Percentiles rank a stretch among this genome's conserved stretches.
phyloP scores from a whole-genome alignment of 305 asterid genomes.

The Rubia balearica region DNA sequence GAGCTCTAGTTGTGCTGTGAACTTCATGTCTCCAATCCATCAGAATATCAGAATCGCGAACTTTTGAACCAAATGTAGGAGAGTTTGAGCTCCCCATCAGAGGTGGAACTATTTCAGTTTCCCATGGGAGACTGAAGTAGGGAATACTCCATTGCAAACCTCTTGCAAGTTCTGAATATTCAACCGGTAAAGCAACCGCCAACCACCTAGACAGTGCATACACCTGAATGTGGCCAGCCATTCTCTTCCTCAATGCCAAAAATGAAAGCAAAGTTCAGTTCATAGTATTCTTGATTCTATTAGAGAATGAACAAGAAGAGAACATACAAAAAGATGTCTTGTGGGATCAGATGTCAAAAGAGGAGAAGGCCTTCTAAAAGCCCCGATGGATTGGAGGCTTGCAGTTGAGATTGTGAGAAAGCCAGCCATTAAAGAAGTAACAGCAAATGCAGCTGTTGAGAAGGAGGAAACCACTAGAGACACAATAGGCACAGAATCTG shows the following conservation, averaged over 20 bases:
- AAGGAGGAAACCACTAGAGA: slow-evolving; percentile 58
- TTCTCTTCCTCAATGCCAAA: slow-evolving; percentile 50
- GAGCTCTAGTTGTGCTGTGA: slow-evolving; percentile 28
- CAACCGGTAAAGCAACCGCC: slow-evolving; percentile 68
- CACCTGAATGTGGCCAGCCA: slow-evolving; percentile 78
- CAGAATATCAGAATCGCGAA: slow-evolving; percentile 30
- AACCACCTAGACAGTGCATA: slow-evolving; percentile 77
- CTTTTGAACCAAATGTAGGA: slow-evolving; percentile 34
- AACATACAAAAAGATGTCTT: slow-evolving; percentile 72
- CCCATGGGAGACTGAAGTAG: slow-evolving; percentile 89
- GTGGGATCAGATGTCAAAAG: slow-evolving; percentile 54
- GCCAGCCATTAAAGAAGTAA: slow-evolving; percentile 59
- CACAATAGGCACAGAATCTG: slow-evolving; percentile 70
- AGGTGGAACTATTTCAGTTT: slow-evolving; percentile 27
- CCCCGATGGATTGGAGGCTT: slow-evolving; percentile 61
- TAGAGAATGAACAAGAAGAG: slow-evolving; percentile 8
- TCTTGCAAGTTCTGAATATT: slow-evolving; percentile 71
- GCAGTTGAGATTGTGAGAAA: slow-evolving; percentile 74
- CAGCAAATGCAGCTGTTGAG: slow-evolving; percentile 59
- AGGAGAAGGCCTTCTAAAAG: slow-evolving; percentile 49
- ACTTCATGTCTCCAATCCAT: slow-evolving; percentile 32
- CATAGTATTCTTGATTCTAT: neutral
- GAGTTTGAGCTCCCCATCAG: slow-evolving; percentile 51
- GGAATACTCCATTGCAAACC: slow-evolving; percentile 92
- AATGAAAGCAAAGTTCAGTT: too few species aligned